Evolutionary conservation across 2,329 filamentous ascomycete genomes (phyloP), one percentile per base, ranked within the genome.

Genomic region (Pseudogymnoascus sp.): DNA sequence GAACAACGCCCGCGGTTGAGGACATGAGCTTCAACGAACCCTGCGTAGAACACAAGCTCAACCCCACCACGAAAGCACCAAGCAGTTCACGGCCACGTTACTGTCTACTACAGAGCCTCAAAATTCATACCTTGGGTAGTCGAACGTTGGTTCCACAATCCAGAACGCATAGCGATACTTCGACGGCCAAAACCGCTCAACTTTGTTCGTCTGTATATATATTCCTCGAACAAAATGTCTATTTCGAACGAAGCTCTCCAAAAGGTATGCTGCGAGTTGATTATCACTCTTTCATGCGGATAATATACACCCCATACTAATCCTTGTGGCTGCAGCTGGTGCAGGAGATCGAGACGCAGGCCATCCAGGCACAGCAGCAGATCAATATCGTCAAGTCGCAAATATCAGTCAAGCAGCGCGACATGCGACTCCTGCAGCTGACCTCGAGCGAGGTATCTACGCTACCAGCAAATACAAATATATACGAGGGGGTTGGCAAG

Each of bases 401-500:
- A 76, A 90, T 96, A 69, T 83, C 87, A 7, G 82, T 86, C 65
- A 96, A 96, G 78, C 90, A 93, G 76, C 87, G 93, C 64, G 93
- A 97, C 74, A 87, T 89, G 73, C 91, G 95, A 50, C 86, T 97
- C 77, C 82, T 96, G 44, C 90, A 96, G 76, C 80, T 99, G 68
- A 97, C 93, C 1, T 83, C 88, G 36, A 90, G 83, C 67, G 95
- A 99, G 77, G 81, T 97, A 60, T 83, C 85, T n/a, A 82, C 85
- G 6, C 78, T 99, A 65, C 88, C 92, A 3, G 75, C 83, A 17
- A 84, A 88, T 59, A 95, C 91, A 0, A 87, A 87, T 33, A 85
- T 96, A 28, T 99, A 97, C 72, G 93, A 97, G 77, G 93, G 93
- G 5, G 89, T 97, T 10, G 95, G 95, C 61, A 99, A 97, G 79